Evolutionary conservation across 2,329 filamentous ascomycete genomes (phyloP).

Genomic region (Ascochyta lentis): DNA sequence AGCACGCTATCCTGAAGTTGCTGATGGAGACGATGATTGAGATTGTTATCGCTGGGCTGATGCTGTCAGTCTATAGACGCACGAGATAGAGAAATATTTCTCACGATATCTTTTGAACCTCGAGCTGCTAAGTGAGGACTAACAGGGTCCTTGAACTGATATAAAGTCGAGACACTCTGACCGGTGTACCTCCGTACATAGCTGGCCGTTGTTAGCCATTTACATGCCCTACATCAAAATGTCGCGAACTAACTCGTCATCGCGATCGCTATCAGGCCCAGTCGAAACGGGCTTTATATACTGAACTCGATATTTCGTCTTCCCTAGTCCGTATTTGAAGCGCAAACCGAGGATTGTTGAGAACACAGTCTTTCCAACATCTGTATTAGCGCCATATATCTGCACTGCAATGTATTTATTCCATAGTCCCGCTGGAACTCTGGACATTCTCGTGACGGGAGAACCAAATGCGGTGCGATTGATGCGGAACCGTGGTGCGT

Average conservation of each 20-base stretch:
- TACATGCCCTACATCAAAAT: neutral
- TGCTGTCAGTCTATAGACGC: constrained; percentile 6
- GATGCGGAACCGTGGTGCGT: constrained; percentile 1
- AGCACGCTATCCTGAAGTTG: constrained; percentile 24
- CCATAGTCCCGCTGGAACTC: constrained; percentile 69
- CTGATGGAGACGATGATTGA: constrained; percentile 27
- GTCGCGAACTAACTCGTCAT: constrained; percentile 64
- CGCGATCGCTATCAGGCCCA: constrained; percentile 71
- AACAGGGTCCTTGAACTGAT: constrained; percentile 75
- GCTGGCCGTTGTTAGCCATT: constrained; percentile 47
- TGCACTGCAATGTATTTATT: constrained; percentile 73
- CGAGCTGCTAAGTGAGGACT: constrained; percentile 79
- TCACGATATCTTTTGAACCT: constrained; percentile 25
- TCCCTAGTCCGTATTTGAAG: constrained; percentile 55
- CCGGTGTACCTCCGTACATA: constrained; percentile 68
- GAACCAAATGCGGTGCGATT: constrained; percentile 3
- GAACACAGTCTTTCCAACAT: constrained; percentile 84
- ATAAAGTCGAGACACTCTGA: constrained; percentile 65
- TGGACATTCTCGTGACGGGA: constrained; percentile 40
- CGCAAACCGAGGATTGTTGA: constrained; percentile 69
- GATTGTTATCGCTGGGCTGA: constrained; percentile 34
- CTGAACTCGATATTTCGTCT: constrained; percentile 53
- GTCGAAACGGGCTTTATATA: constrained; percentile 87
- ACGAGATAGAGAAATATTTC: neutral
- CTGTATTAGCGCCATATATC: constrained; percentile 83